A percentile compares a stretch with the other conserved stretches of the same genome.
These are phyloP conservation scores for Glaciozyma martinii DNA, from an alignment of 768 basidiomycete species.

Conservation along the genomic window DNA sequence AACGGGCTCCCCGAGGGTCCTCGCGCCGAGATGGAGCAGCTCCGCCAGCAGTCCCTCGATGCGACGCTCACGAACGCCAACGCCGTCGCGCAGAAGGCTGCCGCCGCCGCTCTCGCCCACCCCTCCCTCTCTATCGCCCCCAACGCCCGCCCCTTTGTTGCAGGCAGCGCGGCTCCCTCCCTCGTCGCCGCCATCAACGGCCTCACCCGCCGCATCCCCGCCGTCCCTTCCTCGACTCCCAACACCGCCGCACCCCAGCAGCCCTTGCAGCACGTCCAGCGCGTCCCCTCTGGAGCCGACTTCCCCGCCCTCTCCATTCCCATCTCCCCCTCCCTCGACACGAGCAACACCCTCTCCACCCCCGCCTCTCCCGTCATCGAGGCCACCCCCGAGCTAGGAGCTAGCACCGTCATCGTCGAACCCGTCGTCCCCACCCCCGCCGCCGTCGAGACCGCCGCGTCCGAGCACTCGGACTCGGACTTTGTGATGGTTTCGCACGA, in stretches of 20 bases:
- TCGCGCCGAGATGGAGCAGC: not conserved
- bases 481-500: not conserved
- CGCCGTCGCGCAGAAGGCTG: not conserved
- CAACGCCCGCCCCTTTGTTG: slow-evolving; percentile 1
- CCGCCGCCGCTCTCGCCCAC: not conserved
- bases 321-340: not conserved
- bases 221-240: not conserved
- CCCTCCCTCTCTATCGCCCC: not conserved
- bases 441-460: not conserved
- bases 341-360: not conserved
- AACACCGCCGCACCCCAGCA: not conserved
- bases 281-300: slow-evolving; percentile 13
- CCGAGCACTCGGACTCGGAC: not conserved
- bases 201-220: slow-evolving; percentile 25
- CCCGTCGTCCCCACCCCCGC: not conserved
- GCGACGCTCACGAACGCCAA: not conserved
- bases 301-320: slow-evolving; percentile 25
- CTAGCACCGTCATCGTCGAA: not conserved
- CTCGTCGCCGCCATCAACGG: slow-evolving; percentile 32
- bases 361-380: slow-evolving; percentile 8
- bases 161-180: slow-evolving; percentile 15
- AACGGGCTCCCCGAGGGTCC: not conserved
- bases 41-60: not conserved
- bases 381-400: slow-evolving; percentile 3
- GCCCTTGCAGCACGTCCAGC: not conserved